Conservation (phyloP, 257 asterid genomes). For the Solanum habrochaites region DNA sequence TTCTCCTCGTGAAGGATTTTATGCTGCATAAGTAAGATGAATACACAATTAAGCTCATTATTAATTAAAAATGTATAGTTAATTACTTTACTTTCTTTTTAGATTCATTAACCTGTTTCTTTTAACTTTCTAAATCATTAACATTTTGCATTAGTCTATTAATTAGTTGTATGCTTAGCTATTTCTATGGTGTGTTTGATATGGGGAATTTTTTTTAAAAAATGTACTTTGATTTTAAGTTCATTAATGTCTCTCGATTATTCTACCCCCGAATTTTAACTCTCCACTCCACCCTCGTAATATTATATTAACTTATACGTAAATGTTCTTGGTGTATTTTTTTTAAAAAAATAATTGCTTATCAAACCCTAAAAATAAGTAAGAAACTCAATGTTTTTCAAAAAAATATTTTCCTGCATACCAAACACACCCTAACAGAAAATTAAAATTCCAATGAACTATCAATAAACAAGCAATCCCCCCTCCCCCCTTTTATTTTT, state of each 20-base stretch:
- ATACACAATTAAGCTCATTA: not conserved
- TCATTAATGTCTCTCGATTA: too few species aligned
- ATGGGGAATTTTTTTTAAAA: not conserved
- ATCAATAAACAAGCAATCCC: not conserved
- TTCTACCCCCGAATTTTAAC: too few species aligned
- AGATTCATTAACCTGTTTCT: not conserved
- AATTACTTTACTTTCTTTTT: not conserved
- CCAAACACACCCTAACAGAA: not conserved
- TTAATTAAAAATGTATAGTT: not conserved
- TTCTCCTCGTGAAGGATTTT: constrained; percentile 50
- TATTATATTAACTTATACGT: not conserved
- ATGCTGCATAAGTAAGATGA: constrained; percentile 20
- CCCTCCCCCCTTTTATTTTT: too few species aligned
- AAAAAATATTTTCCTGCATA: not conserved
- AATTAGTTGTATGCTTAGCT: not conserved
- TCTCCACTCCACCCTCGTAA: not conserved
- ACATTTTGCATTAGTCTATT: not conserved
- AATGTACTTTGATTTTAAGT: not conserved
- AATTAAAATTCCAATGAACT: not conserved
- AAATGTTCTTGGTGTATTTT: not conserved
- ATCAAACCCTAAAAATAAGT: not conserved
- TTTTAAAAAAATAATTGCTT: too few species aligned
- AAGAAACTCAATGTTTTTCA: not conserved
- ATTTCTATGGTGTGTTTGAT: not conserved
- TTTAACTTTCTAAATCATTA: not conserved